These are phyloP conservation scores for Dichomitus squalens DNA, from an alignment of 1,284 basidiomycete species.

Conservation along the genomic window DNA sequence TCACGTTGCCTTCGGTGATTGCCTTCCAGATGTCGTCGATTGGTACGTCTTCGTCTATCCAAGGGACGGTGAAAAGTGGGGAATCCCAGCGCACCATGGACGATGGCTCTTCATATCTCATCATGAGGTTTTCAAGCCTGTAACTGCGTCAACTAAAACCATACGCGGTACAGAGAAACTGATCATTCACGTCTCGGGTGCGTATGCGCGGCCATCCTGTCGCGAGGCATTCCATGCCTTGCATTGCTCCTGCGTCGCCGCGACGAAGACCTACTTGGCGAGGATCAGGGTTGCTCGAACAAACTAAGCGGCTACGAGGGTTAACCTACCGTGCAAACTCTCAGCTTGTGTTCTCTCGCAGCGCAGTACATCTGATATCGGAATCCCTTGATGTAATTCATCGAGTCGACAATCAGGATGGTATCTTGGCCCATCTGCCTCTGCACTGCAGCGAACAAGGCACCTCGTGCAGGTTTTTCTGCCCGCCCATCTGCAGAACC, in stretches of 20 bases:
- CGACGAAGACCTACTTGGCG: constrained; percentile 67
- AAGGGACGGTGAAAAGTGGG: constrained; percentile 85
- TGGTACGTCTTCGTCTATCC: constrained; percentile 74
- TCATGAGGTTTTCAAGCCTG: constrained; percentile 88
- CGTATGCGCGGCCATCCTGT: constrained; percentile 55
- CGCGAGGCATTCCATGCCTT: constrained; percentile 73
- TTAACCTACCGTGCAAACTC: constrained; percentile 83
- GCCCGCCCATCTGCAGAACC: constrained; percentile 64
- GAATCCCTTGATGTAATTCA: constrained; percentile 98
- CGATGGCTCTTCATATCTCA: constrained; percentile 93
- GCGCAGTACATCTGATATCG: constrained; percentile 98
- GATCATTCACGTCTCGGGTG: constrained; percentile 69
- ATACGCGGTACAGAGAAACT: not conserved
- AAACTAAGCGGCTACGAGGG: not conserved
- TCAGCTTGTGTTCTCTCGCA: constrained; percentile 83
- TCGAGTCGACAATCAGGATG: constrained; percentile 87
- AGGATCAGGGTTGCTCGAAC: constrained; percentile 1
- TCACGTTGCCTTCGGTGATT: constrained; percentile 77
- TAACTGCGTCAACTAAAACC: not conserved
- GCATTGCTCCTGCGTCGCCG: constrained; percentile 80
- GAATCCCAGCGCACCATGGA: constrained; percentile 98
- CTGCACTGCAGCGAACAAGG: constrained; percentile 86
- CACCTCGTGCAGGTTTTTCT: constrained; percentile 89
- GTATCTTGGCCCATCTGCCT: constrained; percentile 73
- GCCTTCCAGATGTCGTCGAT: constrained; percentile 80